Conservation (phyloP, 164 flowering plant species). For the Sextonia rubra region DNA sequence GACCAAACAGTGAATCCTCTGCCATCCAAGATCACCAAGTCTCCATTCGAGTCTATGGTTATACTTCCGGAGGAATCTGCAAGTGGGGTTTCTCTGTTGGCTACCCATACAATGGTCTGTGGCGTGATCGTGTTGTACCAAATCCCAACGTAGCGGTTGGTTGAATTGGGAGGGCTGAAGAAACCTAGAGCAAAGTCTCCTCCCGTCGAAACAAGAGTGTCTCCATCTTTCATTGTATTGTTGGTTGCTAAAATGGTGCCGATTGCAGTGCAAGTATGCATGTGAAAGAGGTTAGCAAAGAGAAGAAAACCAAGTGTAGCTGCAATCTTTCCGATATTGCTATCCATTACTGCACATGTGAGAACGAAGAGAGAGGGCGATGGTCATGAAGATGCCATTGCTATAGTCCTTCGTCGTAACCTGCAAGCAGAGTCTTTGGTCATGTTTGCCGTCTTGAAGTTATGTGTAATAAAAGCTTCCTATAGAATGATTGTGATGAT, state of each 20-base stretch:
- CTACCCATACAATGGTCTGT: slow-evolving; percentile 46
- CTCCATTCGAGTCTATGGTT: slow-evolving; percentile 22
- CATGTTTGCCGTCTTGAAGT: too few relatives aligned
- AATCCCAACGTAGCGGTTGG: slow-evolving; percentile 17
- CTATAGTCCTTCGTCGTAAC: too few relatives aligned
- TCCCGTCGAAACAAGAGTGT: slow-evolving; percentile 8
- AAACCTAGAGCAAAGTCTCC: slow-evolving; percentile 16
- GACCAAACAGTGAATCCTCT: background rate
- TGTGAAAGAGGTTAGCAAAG: background rate
- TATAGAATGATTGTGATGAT: too few relatives aligned
- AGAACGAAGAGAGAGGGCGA: too few relatives aligned
- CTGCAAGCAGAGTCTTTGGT: too few relatives aligned
- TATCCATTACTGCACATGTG: too few relatives aligned
- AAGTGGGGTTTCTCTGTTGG: slow-evolving; percentile 52
- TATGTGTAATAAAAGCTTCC: too few relatives aligned
- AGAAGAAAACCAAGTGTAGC: too few relatives aligned
- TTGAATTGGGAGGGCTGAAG: slow-evolving; percentile 17
- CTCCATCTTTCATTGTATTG: slow-evolving; percentile 11
- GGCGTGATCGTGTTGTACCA: slow-evolving; percentile 19
- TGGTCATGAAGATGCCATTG: too few relatives aligned
- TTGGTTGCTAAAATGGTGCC: slow-evolving; percentile 4
- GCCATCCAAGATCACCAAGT: slow-evolving; percentile 14
- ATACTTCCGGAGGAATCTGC: slow-evolving; percentile 28
- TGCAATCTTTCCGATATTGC: too few relatives aligned
- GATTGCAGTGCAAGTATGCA: background rate